phyloP scores from a whole-genome alignment of 176 grass and related monocot genomes.

The Alloteropsis semialata region DNA sequence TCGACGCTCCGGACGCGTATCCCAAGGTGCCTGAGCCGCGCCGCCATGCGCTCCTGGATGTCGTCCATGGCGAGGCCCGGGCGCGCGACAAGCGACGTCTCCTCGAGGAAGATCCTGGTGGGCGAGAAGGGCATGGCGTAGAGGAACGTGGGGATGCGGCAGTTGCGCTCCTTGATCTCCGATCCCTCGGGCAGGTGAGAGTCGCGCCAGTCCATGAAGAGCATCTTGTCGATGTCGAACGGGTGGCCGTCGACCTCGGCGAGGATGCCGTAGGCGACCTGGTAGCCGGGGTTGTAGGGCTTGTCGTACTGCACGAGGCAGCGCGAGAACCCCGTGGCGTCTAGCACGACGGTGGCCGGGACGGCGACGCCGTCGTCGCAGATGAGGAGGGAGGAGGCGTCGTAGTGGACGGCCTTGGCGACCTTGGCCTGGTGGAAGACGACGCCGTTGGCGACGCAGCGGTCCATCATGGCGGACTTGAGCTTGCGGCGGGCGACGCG shows the following conservation, averaged over 20 bases:
- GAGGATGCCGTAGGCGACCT: slow-evolving; percentile 93
- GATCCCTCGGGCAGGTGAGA: slow-evolving; percentile 61
- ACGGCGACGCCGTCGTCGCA: slow-evolving; percentile 81
- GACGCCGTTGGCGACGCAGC: slow-evolving; percentile 67
- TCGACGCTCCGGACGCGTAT: slow-evolving; percentile 82
- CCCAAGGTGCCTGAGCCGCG: slow-evolving; percentile 67
- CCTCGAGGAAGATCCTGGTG: slow-evolving; percentile 88
- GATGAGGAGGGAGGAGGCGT: slow-evolving; percentile 67
- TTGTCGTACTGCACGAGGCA: slow-evolving; percentile 88
- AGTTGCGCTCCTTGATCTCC: slow-evolving; percentile 56
- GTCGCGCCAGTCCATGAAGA: slow-evolving; percentile 99
- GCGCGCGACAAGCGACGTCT: slow-evolving; percentile 88
- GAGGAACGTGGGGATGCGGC: slow-evolving; percentile 78
- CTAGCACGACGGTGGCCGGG: slow-evolving; percentile 72
- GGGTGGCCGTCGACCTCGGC: slow-evolving; percentile 93
- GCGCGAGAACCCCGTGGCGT: slow-evolving; percentile 89
- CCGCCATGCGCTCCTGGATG: slow-evolving; percentile 96
- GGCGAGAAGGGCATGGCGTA: slow-evolving; percentile 97
- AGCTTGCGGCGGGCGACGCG: slow-evolving; percentile 82
- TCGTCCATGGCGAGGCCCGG: slow-evolving; percentile 87
- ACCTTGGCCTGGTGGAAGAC: slow-evolving; percentile 84
- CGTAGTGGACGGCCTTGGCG: slow-evolving; percentile 58
- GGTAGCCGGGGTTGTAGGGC: slow-evolving; percentile 90
- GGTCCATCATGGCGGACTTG: slow-evolving; percentile 90
- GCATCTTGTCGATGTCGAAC: slow-evolving; percentile 96